Evolutionary conservation across 192 early-diverging fungal species (phyloP).

Genomic region (Coemansia sp.): DNA sequence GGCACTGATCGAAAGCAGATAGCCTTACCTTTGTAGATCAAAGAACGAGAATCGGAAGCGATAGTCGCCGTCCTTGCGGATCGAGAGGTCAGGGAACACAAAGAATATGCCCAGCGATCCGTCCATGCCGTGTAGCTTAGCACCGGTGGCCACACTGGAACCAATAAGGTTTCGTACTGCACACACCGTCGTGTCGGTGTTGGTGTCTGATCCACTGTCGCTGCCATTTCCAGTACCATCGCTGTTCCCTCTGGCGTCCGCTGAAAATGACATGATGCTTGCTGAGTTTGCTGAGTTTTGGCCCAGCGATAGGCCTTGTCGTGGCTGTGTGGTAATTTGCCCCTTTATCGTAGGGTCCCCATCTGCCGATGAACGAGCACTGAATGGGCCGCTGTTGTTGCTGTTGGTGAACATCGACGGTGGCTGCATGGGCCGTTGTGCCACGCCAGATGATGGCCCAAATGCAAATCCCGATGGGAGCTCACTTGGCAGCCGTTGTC

Average conservation of each 20-base stretch:
- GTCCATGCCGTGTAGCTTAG: constrained; percentile 59
- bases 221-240: constrained; percentile 3
- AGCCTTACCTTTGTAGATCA: constrained; percentile 55
- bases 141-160: constrained; percentile 60
- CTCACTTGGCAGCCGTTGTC: constrained; percentile 31
- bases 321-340: background rate
- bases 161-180: constrained; percentile 64
- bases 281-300: constrained; percentile 33
- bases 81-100: constrained; percentile 76
- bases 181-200: constrained; percentile 9
- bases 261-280: constrained; percentile 48
- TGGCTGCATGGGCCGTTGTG: background rate
- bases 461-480: constrained; percentile 20
- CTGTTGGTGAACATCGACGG: constrained; percentile 2
- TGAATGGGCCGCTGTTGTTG: background rate
- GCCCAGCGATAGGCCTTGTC: constrained; percentile 8
- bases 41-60: constrained; percentile 67
- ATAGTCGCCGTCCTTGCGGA: constrained; percentile 73
- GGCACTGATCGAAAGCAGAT: background rate
- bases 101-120: constrained; percentile 70
- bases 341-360: background rate
- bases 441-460: background rate
- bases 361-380: background rate
- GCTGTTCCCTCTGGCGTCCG: constrained; percentile 5
- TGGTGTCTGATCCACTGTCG: background rate